Evolutionary conservation across 805 yeast genomes (phyloP).

Genomic region (Kuraishia hungarica): DNA sequence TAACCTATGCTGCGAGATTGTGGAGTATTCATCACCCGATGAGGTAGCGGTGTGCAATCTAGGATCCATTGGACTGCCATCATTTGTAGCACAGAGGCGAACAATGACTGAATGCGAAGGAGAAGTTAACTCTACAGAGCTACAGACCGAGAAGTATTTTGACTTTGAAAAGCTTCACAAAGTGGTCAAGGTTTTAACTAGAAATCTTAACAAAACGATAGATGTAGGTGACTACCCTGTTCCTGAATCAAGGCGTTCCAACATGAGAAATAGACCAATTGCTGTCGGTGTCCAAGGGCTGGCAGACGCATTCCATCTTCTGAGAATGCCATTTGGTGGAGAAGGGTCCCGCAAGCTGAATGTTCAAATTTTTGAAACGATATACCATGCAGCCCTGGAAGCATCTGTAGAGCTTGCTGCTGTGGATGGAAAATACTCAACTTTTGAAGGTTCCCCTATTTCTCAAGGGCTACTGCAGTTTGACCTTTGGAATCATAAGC

Average conservation of each 20-base stretch:
- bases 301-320: constrained; percentile 48
- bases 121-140: not conserved
- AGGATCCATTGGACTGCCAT: constrained; percentile 52
- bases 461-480: constrained; percentile 48
- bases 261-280: constrained; percentile 52
- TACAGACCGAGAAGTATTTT: not conserved
- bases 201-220: constrained; percentile 47
- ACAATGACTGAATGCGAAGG: not conserved
- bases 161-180: constrained; percentile 48
- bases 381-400: constrained; percentile 52
- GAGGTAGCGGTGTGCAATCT: constrained; percentile 57
- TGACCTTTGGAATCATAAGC: constrained; percentile 52
- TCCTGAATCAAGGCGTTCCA: constrained; percentile 42
- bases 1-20: constrained; percentile 56
- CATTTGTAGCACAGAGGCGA: constrained; percentile 28
- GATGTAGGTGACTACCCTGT: constrained; percentile 52
- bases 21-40: constrained; percentile 48
- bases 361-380: constrained; percentile 53
- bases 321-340: constrained; percentile 51
- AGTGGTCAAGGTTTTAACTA: constrained; percentile 43
- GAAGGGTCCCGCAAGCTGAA: constrained; percentile 47
- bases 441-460: constrained; percentile 51
- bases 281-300: constrained; percentile 60
- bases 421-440: constrained; percentile 40
- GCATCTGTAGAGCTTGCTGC: constrained; percentile 46